These are phyloP conservation scores for Groenewaldozyma sp. DNA, from an alignment of 1,139 yeast species.

Conservation along the genomic window DNA sequence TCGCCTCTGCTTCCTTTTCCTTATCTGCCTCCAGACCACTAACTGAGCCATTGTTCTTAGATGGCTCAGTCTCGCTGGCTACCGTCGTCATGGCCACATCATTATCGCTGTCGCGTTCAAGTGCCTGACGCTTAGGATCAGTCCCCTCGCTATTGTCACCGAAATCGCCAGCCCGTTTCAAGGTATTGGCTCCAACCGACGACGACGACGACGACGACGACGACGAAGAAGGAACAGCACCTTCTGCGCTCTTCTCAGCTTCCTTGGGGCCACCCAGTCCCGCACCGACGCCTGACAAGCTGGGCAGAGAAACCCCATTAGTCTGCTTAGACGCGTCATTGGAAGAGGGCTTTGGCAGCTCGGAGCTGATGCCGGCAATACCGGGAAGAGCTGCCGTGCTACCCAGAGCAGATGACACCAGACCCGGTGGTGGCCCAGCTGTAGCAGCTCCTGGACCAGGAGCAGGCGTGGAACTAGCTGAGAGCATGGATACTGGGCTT, in stretches of 20 bases:
- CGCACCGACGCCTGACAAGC: too few species aligned
- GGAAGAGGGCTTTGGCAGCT: too few species aligned
- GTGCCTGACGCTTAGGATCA: slow-evolving; percentile 2
- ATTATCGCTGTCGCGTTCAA: not conserved
- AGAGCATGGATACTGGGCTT: too few species aligned
- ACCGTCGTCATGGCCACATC: not conserved
- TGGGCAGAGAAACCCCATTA: too few species aligned
- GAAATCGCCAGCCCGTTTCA: not conserved
- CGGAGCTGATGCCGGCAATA: too few species aligned
- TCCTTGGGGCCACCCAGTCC: too few species aligned
- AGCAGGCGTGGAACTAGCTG: not conserved
- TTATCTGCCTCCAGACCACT: not conserved
- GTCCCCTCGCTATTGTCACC: not conserved
- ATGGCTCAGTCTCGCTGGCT: not conserved
- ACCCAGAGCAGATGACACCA: too few species aligned
- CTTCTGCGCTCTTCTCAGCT: not conserved
- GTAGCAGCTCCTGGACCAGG: slow-evolving; percentile 2
- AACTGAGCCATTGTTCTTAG: not conserved
- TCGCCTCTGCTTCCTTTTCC: not conserved
- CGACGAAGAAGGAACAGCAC: not conserved
- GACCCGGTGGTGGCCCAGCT: slow-evolving; percentile 4
- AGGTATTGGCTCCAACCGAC: too few species aligned
- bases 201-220: not conserved
- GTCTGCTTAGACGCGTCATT: too few species aligned
- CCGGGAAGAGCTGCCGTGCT: too few species aligned